These are phyloP conservation scores for Macroventuria anomochaeta DNA, from an alignment of 2,329 filamentous ascomycete genomes.

Conservation along the genomic window DNA sequence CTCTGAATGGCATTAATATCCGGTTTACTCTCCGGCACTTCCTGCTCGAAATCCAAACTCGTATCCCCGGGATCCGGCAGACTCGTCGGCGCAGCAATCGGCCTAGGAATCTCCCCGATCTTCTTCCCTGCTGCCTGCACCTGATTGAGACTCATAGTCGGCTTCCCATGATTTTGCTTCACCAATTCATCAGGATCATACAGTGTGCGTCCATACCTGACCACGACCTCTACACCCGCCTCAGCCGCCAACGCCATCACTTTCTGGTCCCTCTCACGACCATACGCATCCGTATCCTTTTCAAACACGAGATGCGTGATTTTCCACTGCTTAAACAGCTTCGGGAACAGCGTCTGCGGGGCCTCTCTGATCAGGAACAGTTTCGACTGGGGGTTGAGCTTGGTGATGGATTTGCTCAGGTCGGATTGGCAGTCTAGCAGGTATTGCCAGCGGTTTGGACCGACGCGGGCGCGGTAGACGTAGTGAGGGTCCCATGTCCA, in stretches of 20 bases:
- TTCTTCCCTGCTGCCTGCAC: slow-evolving; percentile 66
- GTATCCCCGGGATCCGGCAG: slow-evolving; percentile 72
- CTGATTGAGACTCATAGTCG: slow-evolving; percentile 76
- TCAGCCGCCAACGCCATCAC: slow-evolving; percentile 66
- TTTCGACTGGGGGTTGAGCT: slow-evolving; percentile 73
- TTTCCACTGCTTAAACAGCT: slow-evolving; percentile 75
- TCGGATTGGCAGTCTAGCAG: slow-evolving; percentile 76
- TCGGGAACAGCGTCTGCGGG: slow-evolving; percentile 73
- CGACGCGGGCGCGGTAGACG: slow-evolving; percentile 73
- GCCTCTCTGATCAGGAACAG: slow-evolving; percentile 75
- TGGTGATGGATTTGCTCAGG: slow-evolving; percentile 70
- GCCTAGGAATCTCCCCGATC: slow-evolving; percentile 66
- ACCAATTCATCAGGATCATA: slow-evolving; percentile 77
- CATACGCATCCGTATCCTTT: slow-evolving; percentile 79
- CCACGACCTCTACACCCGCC: slow-evolving; percentile 72
- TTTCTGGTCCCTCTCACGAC: slow-evolving; percentile 65
- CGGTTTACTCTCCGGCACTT: slow-evolving; percentile 57
- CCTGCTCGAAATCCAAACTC: slow-evolving; percentile 64
- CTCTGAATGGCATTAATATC: slow-evolving; percentile 69
- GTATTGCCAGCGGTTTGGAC: slow-evolving; percentile 75
- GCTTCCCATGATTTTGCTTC: slow-evolving; percentile 68
- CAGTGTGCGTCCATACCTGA: slow-evolving; percentile 69
- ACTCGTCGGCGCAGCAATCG: slow-evolving; percentile 64
- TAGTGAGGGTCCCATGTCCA: slow-evolving; percentile 86
- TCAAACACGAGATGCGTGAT: slow-evolving; percentile 81